Evolutionary conservation across 495 filamentous ascomycete species (phyloP).

Genomic region (Extremus antarcticus): DNA sequence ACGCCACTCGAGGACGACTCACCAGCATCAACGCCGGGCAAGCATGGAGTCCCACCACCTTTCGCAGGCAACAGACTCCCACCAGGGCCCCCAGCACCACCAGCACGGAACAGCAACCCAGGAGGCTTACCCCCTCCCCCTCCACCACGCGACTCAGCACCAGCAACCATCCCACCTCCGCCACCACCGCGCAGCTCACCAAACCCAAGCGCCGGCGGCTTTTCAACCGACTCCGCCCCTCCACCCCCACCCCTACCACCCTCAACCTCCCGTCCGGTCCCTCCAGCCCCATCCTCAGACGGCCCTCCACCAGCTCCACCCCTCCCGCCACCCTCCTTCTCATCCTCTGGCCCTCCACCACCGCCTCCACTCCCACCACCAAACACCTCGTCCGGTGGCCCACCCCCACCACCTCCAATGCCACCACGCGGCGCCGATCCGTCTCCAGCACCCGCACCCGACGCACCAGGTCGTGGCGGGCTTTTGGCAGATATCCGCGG

Average conservation of each 20-base stretch:
- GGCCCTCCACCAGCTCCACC: constrained; percentile 17
- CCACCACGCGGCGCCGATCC: constrained; percentile 35
- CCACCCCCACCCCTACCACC: constrained; percentile 23
- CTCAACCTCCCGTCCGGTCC: neutral
- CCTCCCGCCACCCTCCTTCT: constrained; percentile 12
- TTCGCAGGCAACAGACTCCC: constrained; percentile 59
- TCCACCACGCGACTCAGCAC: constrained; percentile 39
- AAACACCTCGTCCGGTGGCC: constrained; percentile 8
- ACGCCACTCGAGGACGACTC: constrained; percentile 60
- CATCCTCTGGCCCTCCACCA: constrained; percentile 16
- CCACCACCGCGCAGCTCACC: constrained; percentile 30
- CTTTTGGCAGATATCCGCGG: constrained; percentile 73
- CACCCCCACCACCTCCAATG: constrained; percentile 36
- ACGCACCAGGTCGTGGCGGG: constrained; percentile 46
- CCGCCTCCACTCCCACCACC: constrained; percentile 25
- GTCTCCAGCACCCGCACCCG: constrained; percentile 27
- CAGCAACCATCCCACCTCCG: constrained; percentile 29
- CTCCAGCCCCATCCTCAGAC: constrained; percentile 10
- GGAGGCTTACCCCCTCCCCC: constrained; percentile 39
- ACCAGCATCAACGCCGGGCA: constrained; percentile 37
- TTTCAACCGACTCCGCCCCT: constrained; percentile 30
- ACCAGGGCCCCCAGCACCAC: constrained; percentile 59
- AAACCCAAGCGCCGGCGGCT: constrained; percentile 22
- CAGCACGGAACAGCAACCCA: constrained; percentile 43
- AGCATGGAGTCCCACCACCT: constrained; percentile 71